These are phyloP conservation scores for Apodospora peruviana DNA, from an alignment of 495 filamentous ascomycete species.

Conservation along the genomic window DNA sequence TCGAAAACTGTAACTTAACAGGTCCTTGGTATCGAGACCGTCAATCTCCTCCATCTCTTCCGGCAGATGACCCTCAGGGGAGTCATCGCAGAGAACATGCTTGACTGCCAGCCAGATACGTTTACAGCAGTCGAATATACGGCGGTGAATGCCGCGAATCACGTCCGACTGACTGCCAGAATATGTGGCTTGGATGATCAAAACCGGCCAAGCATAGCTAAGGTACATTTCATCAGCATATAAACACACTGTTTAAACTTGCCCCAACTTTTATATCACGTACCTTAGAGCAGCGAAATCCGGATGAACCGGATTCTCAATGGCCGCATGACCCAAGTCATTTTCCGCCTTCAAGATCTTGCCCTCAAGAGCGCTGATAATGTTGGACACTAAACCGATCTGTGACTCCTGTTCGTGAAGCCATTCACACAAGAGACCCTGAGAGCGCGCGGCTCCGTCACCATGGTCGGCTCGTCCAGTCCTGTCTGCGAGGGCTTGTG, in stretches of 20 bases:
- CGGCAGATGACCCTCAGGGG: slow-evolving; percentile 81
- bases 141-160: slow-evolving; percentile 42
- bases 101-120: slow-evolving; percentile 70
- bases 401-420: slow-evolving; percentile 34
- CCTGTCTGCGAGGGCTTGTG: slow-evolving; percentile 49
- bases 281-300: slow-evolving; percentile 62
- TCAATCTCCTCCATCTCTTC: slow-evolving; percentile 64
- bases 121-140: slow-evolving; percentile 51
- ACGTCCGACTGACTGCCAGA: slow-evolving; percentile 29
- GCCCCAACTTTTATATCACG: slow-evolving; percentile 4
- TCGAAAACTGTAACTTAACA: slow-evolving; percentile 89
- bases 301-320: slow-evolving; percentile 64
- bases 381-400: slow-evolving; percentile 36
- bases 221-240: slow-evolving; percentile 8
- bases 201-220: slow-evolving; percentile 41
- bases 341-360: slow-evolving; percentile 51
- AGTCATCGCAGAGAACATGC: slow-evolving; percentile 78
- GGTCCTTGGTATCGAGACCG: slow-evolving; percentile 72
- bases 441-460: slow-evolving; percentile 70
- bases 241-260: background rate
- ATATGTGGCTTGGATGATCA: slow-evolving; percentile 26
- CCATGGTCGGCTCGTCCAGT: slow-evolving; percentile 82
- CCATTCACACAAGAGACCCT: slow-evolving; percentile 44
- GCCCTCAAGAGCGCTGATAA: slow-evolving; percentile 47
- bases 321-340: slow-evolving; percentile 55